Conservation (phyloP, 805 yeast species). For the Scheffersomyces amazonensis region DNA sequence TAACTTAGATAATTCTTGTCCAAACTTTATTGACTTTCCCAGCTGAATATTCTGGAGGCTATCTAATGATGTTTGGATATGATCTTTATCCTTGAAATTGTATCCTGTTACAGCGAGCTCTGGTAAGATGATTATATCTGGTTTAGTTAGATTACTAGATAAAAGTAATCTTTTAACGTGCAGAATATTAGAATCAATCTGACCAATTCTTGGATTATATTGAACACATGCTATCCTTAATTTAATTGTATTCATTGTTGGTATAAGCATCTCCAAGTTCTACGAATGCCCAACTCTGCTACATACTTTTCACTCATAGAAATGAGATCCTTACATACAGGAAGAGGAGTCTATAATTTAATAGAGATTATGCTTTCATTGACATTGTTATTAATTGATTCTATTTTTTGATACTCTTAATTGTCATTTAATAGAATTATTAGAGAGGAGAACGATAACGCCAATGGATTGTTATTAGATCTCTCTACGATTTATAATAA, state of each 20-base stretch:
- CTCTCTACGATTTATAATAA: too few relatives aligned
- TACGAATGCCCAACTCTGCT: too few relatives aligned
- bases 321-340: too few relatives aligned
- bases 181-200: constrained; percentile 49
- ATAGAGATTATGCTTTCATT: too few relatives aligned
- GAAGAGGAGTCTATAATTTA: too few relatives aligned
- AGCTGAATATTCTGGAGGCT: constrained; percentile 18
- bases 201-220: constrained; percentile 62
- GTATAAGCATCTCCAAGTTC: too few relatives aligned
- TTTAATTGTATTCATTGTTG: constrained; percentile 33
- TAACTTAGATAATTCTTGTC: constrained; percentile 46
- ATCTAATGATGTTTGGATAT: constrained; percentile 61
- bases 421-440: too few relatives aligned
- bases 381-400: too few relatives aligned
- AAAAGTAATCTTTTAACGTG: constrained; percentile 44
- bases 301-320: too few relatives aligned
- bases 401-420: too few relatives aligned
- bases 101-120: constrained; percentile 87
- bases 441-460: too few relatives aligned
- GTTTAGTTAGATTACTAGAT: constrained; percentile 14
- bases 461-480: too few relatives aligned
- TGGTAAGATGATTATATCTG: constrained; percentile 74
- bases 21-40: constrained; percentile 57
- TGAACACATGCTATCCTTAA: constrained; percentile 66
- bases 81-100: constrained; percentile 49